Evolutionary conservation across 768 basidiomycete species (phyloP).

Genomic region (Tylopilus rubrobrunneus): DNA sequence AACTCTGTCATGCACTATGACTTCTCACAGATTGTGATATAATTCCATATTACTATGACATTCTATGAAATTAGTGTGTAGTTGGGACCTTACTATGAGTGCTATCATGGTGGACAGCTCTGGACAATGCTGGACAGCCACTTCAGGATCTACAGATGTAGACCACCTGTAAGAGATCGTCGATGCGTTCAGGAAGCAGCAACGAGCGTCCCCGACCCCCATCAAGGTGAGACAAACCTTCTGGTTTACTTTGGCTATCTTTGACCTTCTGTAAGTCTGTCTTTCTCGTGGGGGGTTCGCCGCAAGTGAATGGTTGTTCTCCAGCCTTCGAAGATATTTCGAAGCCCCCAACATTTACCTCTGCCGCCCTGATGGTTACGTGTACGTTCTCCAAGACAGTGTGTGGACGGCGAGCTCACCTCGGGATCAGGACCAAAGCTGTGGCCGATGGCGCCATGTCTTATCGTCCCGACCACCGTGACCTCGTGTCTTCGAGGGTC

Average conservation of each 20-base stretch:
- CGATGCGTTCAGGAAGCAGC: slow-evolving; percentile 33
- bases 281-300: slow-evolving; percentile 56
- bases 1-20: too few relatives aligned
- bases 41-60: too few relatives aligned
- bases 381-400: slow-evolving; percentile 36
- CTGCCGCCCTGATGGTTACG: slow-evolving; percentile 49
- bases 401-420: slow-evolving; percentile 9
- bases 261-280: slow-evolving; percentile 26
- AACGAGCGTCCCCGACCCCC: slow-evolving; percentile 24
- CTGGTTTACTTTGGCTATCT: neutral
- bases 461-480: slow-evolving; percentile 36
- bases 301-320: slow-evolving; percentile 47
- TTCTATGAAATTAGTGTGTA: too few relatives aligned
- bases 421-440: slow-evolving; percentile 38
- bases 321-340: slow-evolving; percentile 38
- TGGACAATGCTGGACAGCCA: too few relatives aligned
- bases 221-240: slow-evolving; percentile 29
- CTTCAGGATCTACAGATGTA: too few relatives aligned
- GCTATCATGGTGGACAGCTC: too few relatives aligned
- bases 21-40: too few relatives aligned
- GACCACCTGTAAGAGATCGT: slow-evolving; percentile 38
- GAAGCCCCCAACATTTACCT: slow-evolving; percentile 37
- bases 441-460: slow-evolving; percentile 51
- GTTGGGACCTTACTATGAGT: too few relatives aligned
- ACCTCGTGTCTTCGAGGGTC: slow-evolving; percentile 46